Percentiles rank a stretch among this genome's conserved stretches.
phyloP scores from a whole-genome alignment of 208 protist genomes.

The Trypanosoma conorhini region DNA sequence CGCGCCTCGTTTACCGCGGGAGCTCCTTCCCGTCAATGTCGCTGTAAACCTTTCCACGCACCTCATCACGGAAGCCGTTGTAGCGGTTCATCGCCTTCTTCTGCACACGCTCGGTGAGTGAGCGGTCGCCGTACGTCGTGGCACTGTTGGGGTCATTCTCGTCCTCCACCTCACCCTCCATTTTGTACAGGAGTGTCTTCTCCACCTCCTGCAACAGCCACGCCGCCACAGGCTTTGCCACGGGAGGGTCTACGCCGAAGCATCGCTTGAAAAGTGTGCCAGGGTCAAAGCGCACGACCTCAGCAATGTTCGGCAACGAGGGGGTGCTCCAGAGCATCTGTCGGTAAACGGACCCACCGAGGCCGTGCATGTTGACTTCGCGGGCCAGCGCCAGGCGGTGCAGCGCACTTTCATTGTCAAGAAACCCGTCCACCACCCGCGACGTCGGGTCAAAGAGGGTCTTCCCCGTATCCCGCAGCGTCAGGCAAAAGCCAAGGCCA shows the following conservation, averaged over 20 bases:
- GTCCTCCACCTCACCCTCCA: conserved; percentile 89
- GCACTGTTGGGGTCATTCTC: conserved; percentile 90
- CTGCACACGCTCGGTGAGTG: conserved; percentile 79
- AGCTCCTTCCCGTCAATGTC: conserved; percentile 69
- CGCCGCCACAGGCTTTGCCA: conserved; percentile 57
- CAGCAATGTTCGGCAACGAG: conserved; percentile 63
- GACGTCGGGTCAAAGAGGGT: conserved; percentile 55
- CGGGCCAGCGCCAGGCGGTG: conserved; percentile 67
- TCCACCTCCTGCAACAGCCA: conserved; percentile 77
- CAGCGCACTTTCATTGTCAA: conserved; percentile 85
- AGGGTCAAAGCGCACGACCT: conserved; percentile 45
- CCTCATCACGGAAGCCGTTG: conserved; percentile 80
- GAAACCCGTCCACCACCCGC: conserved; percentile 71
- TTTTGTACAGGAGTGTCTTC: conserved; percentile 75
- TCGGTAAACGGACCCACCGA: conserved; percentile 79
- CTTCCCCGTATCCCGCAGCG: conserved; percentile 58
- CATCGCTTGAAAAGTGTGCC: conserved; percentile 64
- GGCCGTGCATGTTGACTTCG: conserved; percentile 85
- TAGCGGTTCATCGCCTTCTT: conserved; percentile 93
- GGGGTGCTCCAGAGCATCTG: conserved; percentile 79
- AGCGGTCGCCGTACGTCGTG: conserved; percentile 83
- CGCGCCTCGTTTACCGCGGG: conserved; percentile 42
- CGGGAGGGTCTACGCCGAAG: conserved; percentile 61
- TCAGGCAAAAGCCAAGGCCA: conserved; percentile 52
- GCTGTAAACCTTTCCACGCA: conserved; percentile 82